Base-by-base conservation (phyloP, 306 rosid species). In the Corylus heterophylla region DNA sequence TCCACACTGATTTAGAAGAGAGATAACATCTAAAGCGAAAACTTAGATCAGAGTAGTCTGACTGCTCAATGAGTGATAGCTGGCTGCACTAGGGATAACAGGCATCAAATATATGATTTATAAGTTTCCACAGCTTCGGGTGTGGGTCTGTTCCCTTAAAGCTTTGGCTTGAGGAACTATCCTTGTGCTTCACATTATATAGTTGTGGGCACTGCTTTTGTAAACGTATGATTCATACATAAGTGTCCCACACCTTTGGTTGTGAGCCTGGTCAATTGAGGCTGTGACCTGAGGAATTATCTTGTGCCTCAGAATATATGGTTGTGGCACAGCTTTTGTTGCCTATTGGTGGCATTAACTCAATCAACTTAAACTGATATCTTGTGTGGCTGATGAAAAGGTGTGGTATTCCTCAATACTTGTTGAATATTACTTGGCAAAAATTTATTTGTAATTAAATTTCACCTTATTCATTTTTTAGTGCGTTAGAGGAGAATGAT, bases 31-130 rank as follows among this genome's bases (percentile, higher is more conserved):
- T n/a, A 47, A 72, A 62, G 10, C 16, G 68, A 64, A 58, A 1
- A n/a, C 78, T 42, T 63, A 47, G 54, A 54, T 55, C 74, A 10
- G 27, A 69, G 29, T 20, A 29, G 69, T 70, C 72, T 56, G n/a
- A 12, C 12, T 47, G 45, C 22, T 17, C 2, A 3, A 74, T 52
- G 74, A 54, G 61, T 77, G 71, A 67, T 37, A 17, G 50, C 49
- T 37, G 71, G 50, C 50, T 67, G 27, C 71, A 39, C 7, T 9
- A 8, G 25, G 42, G 49, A 67, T 67, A 12, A 67, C 48, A 39
- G 7, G 13, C 11, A 13, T 67, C 71, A 67, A 37, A 67, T 39
- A 7, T 67, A 37, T 17, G 48, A 18, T 67, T 67, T 67, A n/a
- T 31, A 25, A 59, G 12, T 63, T 45, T 63, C 9, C 20, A 13